Evolutionary conservation across 2,329 filamentous ascomycete species (phyloP), one percentile per base, ranked within the genome.

Genomic region (Pseudomassariella vexata): DNA sequence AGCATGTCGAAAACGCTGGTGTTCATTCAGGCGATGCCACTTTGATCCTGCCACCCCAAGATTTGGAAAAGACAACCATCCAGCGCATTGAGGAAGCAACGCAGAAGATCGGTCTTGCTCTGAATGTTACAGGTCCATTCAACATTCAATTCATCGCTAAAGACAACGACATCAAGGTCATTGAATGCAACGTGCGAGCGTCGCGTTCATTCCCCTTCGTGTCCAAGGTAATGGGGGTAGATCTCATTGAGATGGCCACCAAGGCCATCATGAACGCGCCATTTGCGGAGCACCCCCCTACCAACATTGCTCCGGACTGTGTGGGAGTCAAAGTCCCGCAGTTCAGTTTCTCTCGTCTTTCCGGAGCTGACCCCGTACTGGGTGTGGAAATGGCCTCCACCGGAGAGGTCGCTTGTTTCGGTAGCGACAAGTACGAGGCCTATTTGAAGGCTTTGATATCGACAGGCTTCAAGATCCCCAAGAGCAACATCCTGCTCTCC

Each of bases 121-220:
- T 96, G 37, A 95, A 96, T 56, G 83, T 98, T 35, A 96, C 92
- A 24, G 92, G 92, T 30, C 92, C 92, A 15, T 95, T 84, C 75
- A 98, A 98, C 65, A 98, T 98, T 42, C 92, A 98, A 59, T 96
- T 98, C 67, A 98, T 98, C 51, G 92, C 92, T 50, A 96, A 96
- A 68, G 89, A 96, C 59, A 96, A 96, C 57, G 90, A 96, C 46
- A 96, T 98, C 70, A 96, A 96, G 71, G 92, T 98, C 45, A 98
- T 98, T 44, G 92, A 98, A 66, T 96, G 92, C 65, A 98, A 98
- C 52, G 92, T 96, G 39, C 82, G 92, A 42, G 92, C 92, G 11
- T 95, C 92, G 27, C 78, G 92, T 44, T 96, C 90, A 1, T 95
- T 95, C 73, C 92, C 92, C 40, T 98, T 98, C 55, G 89, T 96